phyloP scores from a whole-genome alignment of 345 rosid genomes.

The Salix dunnii region DNA sequence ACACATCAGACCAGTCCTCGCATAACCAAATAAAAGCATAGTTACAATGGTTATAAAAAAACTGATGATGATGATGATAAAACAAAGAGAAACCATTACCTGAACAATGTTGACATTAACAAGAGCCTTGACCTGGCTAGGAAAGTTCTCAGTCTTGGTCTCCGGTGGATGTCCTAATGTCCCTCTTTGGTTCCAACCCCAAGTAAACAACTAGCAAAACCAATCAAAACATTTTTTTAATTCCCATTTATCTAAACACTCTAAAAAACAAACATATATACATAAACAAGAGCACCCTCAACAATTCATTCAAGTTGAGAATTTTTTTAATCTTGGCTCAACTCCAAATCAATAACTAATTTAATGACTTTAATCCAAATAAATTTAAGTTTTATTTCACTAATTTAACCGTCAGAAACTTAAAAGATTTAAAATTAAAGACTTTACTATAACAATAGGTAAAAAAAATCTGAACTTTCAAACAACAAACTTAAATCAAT shows the following conservation, averaged over 20 bases:
- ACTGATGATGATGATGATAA: neutral
- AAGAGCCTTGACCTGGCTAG: constrained; percentile 50
- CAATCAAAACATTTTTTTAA: neutral
- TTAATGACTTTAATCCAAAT: neutral
- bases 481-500: neutral
- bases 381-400: neutral
- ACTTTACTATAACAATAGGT: neutral
- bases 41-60: neutral
- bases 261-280: neutral
- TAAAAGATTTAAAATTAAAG: neutral
- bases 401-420: neutral
- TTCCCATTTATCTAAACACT: neutral
- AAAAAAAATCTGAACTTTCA: neutral
- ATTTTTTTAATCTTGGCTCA: neutral
- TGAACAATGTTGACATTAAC: constrained; percentile 74
- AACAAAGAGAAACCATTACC: constrained; percentile 33
- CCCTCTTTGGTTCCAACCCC: constrained; percentile 99
- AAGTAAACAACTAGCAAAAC: constrained; percentile 74
- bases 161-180: constrained; percentile 91
- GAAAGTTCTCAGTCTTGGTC: constrained; percentile 82
- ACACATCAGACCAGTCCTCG: neutral
- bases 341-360: neutral
- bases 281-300: neutral
- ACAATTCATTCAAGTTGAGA: neutral
- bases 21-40: neutral